phyloP scores from a whole-genome alignment of 2,329 filamentous ascomycete genomes.

The Parastagonospora avenae region DNA sequence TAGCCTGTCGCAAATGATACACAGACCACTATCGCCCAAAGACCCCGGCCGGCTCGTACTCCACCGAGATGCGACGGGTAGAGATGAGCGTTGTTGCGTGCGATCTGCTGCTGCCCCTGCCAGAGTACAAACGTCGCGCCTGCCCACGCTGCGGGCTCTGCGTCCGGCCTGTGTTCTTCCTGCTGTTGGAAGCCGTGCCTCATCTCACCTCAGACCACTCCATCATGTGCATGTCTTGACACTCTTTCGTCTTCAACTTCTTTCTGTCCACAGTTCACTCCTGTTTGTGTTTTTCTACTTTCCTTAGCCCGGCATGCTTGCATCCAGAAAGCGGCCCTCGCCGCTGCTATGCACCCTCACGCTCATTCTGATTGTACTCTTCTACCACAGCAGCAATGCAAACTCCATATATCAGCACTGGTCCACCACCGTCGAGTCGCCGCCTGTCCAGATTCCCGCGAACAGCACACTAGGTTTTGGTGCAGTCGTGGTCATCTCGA shows the following conservation, averaged over 20 bases:
- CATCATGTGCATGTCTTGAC: conserved; percentile 27
- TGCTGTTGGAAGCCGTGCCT: conserved; percentile 4
- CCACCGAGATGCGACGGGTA: conserved; percentile 18
- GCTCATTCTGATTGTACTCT: conserved; percentile 32
- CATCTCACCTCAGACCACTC: conserved; percentile 4
- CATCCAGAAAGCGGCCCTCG: conserved; percentile 37
- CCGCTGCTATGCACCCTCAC: conserved; percentile 34
- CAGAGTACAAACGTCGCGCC: too few species aligned
- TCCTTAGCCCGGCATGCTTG: conserved; percentile 34
- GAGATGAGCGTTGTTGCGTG: conserved; percentile 19
- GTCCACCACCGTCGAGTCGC: conserved; percentile 30
- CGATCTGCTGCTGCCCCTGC: conserved; percentile 10
- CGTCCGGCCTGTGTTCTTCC: neutral
- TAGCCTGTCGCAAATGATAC: conserved; percentile 29
- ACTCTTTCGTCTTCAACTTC: conserved; percentile 11
- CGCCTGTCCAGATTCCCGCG: conserved; percentile 32
- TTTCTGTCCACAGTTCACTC: conserved; percentile 9
- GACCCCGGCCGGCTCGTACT: conserved; percentile 13
- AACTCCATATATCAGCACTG: conserved; percentile 38
- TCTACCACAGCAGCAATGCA: conserved; percentile 34
- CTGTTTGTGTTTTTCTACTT: conserved; percentile 5
- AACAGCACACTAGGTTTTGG: conserved; percentile 50
- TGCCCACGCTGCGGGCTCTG: neutral
- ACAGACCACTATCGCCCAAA: conserved; percentile 19
- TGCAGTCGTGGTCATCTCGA: conserved; percentile 49